These are phyloP conservation scores for Exophiala sp. DNA, from an alignment of 2,329 filamentous ascomycete species.

Conservation along the genomic window DNA sequence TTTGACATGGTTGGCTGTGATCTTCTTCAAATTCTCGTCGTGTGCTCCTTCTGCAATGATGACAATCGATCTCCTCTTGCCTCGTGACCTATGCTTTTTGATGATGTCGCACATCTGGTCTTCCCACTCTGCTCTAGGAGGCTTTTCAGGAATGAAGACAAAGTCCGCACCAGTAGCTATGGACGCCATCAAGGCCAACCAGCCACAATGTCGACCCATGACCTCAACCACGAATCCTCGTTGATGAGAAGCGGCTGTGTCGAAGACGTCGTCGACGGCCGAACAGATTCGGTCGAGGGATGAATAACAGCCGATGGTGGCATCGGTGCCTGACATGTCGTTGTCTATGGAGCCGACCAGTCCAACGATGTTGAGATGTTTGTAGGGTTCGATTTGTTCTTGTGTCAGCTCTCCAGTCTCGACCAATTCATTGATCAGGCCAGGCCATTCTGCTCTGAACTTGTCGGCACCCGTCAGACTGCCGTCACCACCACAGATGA, in stretches of 20 bases:
- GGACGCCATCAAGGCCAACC: slow-evolving; percentile 93
- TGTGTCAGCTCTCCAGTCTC: slow-evolving; percentile 65
- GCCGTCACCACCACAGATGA: slow-evolving; percentile 96
- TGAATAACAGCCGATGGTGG: slow-evolving; percentile 95
- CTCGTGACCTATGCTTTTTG: slow-evolving; percentile 73
- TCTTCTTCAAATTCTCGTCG: slow-evolving; percentile 78
- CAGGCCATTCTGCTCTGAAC: slow-evolving; percentile 89
- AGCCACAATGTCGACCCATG: slow-evolving; percentile 97
- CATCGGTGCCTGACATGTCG: slow-evolving; percentile 93
- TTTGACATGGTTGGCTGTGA: slow-evolving; percentile 77
- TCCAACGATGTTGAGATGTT: slow-evolving; percentile 90
- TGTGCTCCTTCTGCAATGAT: slow-evolving; percentile 95
- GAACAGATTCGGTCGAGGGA: slow-evolving; percentile 90
- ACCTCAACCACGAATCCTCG: slow-evolving; percentile 97
- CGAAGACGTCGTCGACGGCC: slow-evolving; percentile 87
- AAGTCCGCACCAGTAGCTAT: slow-evolving; percentile 95
- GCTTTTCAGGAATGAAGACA: slow-evolving; percentile 94
- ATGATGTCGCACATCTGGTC: slow-evolving; percentile 81
- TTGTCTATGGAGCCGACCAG: slow-evolving; percentile 98
- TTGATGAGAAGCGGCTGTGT: slow-evolving; percentile 94
- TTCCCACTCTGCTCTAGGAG: slow-evolving; percentile 81
- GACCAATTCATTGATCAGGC: slow-evolving; percentile 80
- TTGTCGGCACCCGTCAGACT: slow-evolving; percentile 92
- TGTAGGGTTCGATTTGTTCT: slow-evolving; percentile 71
- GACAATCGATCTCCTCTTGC: slow-evolving; percentile 96